Conservation (phyloP, 2,329 filamentous ascomycete species). For the Fusarium nematophilum region DNA sequence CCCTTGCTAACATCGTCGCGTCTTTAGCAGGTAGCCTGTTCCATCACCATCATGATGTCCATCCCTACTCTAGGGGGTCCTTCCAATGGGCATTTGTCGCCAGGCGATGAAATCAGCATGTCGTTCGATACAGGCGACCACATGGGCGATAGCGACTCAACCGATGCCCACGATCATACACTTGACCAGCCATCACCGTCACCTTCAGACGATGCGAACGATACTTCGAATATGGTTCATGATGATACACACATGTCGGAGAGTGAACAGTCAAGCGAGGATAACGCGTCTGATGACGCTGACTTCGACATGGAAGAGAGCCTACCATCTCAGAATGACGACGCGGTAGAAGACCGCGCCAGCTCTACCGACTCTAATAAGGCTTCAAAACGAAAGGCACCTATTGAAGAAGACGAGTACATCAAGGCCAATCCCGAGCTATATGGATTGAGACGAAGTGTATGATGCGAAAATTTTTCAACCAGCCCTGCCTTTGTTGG, state of each 20-base stretch:
- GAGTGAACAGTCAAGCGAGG: slow-evolving; percentile 60
- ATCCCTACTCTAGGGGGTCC: slow-evolving; percentile 70
- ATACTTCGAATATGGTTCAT: slow-evolving; percentile 53
- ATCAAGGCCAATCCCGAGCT: slow-evolving; percentile 94
- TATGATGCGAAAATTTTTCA: slow-evolving; percentile 61
- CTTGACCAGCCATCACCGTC: slow-evolving; percentile 59
- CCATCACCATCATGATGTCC: slow-evolving; percentile 72
- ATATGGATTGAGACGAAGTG: slow-evolving; percentile 93
- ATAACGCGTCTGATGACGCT: slow-evolving; percentile 72
- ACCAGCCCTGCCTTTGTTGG: slow-evolving; percentile 45
- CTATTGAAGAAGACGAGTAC: slow-evolving; percentile 79
- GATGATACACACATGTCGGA: slow-evolving; percentile 57
- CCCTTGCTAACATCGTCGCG: slow-evolving; percentile 51
- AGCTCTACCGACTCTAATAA: slow-evolving; percentile 78
- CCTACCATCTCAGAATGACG: slow-evolving; percentile 58
- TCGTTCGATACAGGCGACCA: slow-evolving; percentile 51
- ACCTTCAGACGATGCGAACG: slow-evolving; percentile 57
- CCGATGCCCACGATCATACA: slow-evolving; percentile 73
- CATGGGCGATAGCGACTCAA: slow-evolving; percentile 75
- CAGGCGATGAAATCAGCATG: slow-evolving; percentile 59
- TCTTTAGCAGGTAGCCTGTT: slow-evolving; percentile 64
- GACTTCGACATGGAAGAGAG: slow-evolving; percentile 82
- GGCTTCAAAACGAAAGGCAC: slow-evolving; percentile 77
- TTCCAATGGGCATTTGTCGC: slow-evolving; percentile 74
- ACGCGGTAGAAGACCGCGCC: slow-evolving; percentile 66